Conservation (phyloP, 2,329 filamentous ascomycete genomes). For the Chaetomium sp. region DNA sequence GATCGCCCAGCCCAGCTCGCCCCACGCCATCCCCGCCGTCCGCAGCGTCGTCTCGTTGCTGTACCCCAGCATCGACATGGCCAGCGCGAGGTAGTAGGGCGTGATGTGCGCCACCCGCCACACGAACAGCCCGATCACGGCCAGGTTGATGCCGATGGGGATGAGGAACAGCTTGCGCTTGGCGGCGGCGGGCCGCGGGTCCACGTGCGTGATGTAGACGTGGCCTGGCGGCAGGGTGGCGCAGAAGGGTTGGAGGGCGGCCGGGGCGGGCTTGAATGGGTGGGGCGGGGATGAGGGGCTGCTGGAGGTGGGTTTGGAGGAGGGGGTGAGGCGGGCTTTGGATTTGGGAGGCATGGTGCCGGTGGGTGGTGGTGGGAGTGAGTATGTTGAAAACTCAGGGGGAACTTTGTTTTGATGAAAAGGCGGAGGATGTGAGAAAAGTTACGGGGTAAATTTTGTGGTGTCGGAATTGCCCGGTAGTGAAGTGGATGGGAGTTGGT, state of each 20-base stretch:
- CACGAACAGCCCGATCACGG: slow-evolving; percentile 64
- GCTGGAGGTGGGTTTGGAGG: slow-evolving; percentile 16
- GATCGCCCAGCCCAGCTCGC: slow-evolving; percentile 59
- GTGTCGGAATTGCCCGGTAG: neutral
- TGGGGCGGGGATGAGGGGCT: slow-evolving; percentile 35
- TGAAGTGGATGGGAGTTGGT: neutral
- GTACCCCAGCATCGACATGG: slow-evolving; percentile 66
- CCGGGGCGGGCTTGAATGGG: slow-evolving; percentile 69
- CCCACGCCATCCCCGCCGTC: slow-evolving; percentile 57
- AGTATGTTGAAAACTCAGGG: neutral
- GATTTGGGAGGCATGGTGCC: slow-evolving; percentile 27
- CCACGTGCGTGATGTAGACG: slow-evolving; percentile 84
- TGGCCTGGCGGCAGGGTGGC: slow-evolving; percentile 65
- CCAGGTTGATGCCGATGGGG: slow-evolving; percentile 73
- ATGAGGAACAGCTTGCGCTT: slow-evolving; percentile 84
- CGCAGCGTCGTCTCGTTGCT: slow-evolving; percentile 68
- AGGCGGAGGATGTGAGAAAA: neutral
- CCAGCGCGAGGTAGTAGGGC: slow-evolving; percentile 71
- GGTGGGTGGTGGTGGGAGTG: neutral
- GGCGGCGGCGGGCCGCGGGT: slow-evolving; percentile 66
- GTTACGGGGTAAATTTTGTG: neutral
- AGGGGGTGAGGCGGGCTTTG: slow-evolving; percentile 46
- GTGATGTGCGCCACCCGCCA: slow-evolving; percentile 69
- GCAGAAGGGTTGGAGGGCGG: slow-evolving; percentile 66
- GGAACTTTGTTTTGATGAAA: neutral